Conservation (phyloP, 2,329 filamentous ascomycete genomes). For the Epicoccum nigrum region DNA sequence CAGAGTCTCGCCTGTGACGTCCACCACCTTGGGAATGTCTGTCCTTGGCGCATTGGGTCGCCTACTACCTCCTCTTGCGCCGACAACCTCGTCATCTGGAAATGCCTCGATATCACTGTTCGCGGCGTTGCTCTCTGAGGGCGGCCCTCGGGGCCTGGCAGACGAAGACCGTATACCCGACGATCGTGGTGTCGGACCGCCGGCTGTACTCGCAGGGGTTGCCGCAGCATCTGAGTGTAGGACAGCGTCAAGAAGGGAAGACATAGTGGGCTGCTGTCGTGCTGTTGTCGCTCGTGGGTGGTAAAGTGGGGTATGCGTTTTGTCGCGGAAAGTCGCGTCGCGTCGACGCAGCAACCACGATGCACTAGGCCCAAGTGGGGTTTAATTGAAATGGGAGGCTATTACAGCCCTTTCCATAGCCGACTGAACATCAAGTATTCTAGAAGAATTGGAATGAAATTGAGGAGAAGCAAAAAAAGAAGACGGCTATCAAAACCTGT, state of each 20-base stretch:
- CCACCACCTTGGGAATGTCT: conserved; percentile 74
- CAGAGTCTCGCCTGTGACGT: conserved; percentile 75
- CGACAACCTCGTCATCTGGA: conserved; percentile 67
- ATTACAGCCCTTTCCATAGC: no score
- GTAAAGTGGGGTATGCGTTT: conserved; percentile 18
- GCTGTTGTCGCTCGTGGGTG: conserved; percentile 4
- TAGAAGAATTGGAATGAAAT: no score
- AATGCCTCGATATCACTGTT: conserved; percentile 64
- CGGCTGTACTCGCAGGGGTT: conserved; percentile 46
- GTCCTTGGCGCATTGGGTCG: conserved; percentile 54
- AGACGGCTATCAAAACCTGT: no score
- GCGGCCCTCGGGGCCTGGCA: conserved; percentile 60
- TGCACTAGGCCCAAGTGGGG: conserved; percentile 7
- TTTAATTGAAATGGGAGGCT: conserved; percentile 6
- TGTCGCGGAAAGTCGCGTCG: conserved; percentile 6
- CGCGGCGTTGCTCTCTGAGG: conserved; percentile 58
- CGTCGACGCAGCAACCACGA: conserved; percentile 12
- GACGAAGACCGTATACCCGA: conserved; percentile 56
- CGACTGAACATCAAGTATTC: no score
- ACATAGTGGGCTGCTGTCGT: conserved; percentile 49
- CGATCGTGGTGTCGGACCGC: conserved; percentile 45
- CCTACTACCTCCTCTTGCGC: conserved; percentile 51
- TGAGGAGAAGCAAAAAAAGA: no score
- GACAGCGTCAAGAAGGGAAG: conserved; percentile 58
- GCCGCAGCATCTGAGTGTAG: conserved; percentile 55